A percentile compares a stretch with the other conserved stretches of the same genome.
Conservation (phyloP, 176 grass and related monocot genomes). For the Zoysia japonica region DNA sequence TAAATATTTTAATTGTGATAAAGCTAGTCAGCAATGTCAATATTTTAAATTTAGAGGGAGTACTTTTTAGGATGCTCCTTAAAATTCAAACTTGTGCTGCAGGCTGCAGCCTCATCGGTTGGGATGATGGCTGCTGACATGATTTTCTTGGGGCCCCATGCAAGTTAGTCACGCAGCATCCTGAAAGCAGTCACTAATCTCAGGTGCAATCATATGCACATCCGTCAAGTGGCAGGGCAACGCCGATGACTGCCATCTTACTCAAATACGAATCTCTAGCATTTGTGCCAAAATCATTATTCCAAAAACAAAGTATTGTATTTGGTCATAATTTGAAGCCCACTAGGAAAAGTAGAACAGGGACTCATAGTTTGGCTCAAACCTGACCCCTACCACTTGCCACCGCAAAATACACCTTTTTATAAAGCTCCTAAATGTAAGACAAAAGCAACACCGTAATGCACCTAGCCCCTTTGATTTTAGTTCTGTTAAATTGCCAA, state of each 20-base stretch:
- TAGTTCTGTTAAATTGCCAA: neutral
- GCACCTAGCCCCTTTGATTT: constrained; percentile 26
- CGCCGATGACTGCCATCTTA: too few relatives aligned
- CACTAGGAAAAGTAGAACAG: constrained; percentile 40
- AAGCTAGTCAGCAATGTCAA: too few relatives aligned
- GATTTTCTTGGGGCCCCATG: neutral
- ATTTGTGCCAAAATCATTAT: constrained; percentile 22
- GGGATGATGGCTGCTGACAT: neutral
- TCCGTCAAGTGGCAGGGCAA: too few relatives aligned
- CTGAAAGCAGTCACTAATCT: neutral
- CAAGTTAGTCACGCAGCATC: neutral
- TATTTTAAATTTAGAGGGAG: too few relatives aligned
- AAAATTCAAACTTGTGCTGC: neutral
- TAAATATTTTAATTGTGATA: too few relatives aligned
- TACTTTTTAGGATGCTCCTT: neutral
- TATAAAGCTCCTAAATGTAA: constrained; percentile 28
- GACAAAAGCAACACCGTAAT: constrained; percentile 2
- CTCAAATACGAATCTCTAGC: neutral
- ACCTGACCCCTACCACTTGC: constrained; percentile 31
- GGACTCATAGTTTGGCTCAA: constrained; percentile 25
- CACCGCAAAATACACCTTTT: constrained; percentile 33
- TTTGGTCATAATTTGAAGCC: constrained; percentile 39
- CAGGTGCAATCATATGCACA: too few relatives aligned
- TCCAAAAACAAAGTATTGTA: constrained; percentile 8
- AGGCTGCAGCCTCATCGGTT: neutral